Evolutionary conservation across 352 stramenopile species (phyloP).

Genomic region (Hyaloperonospora brassicae): DNA sequence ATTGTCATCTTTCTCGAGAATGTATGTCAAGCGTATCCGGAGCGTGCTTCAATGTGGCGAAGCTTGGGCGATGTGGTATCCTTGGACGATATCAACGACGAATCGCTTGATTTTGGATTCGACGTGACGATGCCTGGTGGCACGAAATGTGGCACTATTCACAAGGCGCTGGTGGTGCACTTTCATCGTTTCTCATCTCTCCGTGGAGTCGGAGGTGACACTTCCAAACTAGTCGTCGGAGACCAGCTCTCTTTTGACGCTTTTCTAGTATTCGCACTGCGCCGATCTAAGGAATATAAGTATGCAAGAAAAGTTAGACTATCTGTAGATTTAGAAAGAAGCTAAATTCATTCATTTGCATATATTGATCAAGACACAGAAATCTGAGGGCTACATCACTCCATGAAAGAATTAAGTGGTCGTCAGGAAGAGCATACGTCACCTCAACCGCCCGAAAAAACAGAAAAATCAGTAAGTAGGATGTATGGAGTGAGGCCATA

Average conservation of each 20-base stretch:
- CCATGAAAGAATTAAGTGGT: too few relatives aligned
- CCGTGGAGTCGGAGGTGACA: slow-evolving; percentile 3
- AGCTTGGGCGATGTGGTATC: slow-evolving; percentile 7
- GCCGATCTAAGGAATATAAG: slow-evolving; percentile 4
- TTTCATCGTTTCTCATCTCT: slow-evolving; percentile 6
- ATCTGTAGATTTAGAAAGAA: too few relatives aligned
- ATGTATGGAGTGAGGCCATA: too few relatives aligned
- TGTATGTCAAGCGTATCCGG: slow-evolving; percentile 26
- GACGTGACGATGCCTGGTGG: slow-evolving; percentile 12
- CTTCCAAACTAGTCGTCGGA: slow-evolving; percentile 5
- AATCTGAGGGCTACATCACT: too few relatives aligned
- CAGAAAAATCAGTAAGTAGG: too few relatives aligned
- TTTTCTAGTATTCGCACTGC: slow-evolving; percentile 22
- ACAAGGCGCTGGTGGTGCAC: slow-evolving; percentile 4
- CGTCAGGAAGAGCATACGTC: too few relatives aligned
- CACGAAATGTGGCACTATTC: slow-evolving; percentile 1
- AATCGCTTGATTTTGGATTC: slow-evolving; percentile 32
- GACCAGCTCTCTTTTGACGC: slow-evolving; percentile 21
- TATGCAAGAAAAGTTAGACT: too few relatives aligned
- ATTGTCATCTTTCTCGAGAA: slow-evolving; percentile 20
- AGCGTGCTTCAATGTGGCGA: background rate
- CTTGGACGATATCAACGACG: slow-evolving; percentile 30
- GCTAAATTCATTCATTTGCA: too few relatives aligned
- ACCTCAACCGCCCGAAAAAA: too few relatives aligned
- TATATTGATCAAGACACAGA: too few relatives aligned